phyloP scores from a whole-genome alignment of 768 basidiomycete genomes.

The Lentinula detonsa region DNA sequence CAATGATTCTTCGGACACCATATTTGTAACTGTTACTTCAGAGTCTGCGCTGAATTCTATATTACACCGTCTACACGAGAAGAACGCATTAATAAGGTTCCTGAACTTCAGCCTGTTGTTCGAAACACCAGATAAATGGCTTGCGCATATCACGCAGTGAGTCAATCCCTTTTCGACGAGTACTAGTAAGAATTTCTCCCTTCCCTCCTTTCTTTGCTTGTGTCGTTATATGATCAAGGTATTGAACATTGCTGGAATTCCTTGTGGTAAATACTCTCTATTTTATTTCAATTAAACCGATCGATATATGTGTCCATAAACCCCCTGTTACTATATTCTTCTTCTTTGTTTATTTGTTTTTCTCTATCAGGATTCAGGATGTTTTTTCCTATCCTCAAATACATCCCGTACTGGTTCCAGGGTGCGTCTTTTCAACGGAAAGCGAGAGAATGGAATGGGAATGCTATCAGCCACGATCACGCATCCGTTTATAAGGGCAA shows the following conservation, averaged over 20 bases:
- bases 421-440: not conserved
- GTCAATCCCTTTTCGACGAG: not conserved
- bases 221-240: slow-evolving; percentile 26
- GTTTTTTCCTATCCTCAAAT: slow-evolving; percentile 1
- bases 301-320: not conserved
- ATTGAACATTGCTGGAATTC: slow-evolving; percentile 20
- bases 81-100: not conserved
- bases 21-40: too few species aligned
- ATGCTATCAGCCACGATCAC: not conserved
- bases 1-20: too few species aligned
- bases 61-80: not conserved
- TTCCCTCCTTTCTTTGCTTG: too few species aligned
- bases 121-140: not conserved
- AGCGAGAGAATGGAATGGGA: not conserved
- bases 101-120: not conserved
- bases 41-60: not conserved
- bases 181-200: too few species aligned
- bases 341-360: too few species aligned
- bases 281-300: not conserved
- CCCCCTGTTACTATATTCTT: too few species aligned
- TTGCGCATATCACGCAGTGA: slow-evolving; percentile 1
- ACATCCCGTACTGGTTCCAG: slow-evolving; percentile 1
- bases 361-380: not conserved
- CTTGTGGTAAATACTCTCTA: not conserved
- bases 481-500: too few species aligned